These are phyloP conservation scores for Phlegmacium glaucopus DNA, from an alignment of 768 basidiomycete genomes.

Conservation along the genomic window DNA sequence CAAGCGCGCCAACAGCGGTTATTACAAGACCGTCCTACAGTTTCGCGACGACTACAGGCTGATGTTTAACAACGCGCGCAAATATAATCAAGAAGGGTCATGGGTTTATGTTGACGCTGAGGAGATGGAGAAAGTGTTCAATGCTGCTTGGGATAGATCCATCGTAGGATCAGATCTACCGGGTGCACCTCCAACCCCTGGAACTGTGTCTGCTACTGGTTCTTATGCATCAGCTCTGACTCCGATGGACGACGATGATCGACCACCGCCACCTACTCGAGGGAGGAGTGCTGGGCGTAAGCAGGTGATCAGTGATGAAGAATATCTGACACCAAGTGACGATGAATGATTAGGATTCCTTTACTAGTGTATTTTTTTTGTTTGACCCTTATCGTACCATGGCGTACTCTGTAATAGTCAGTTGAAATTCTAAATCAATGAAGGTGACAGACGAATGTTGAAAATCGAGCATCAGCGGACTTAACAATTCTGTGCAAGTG, in stretches of 20 bases:
- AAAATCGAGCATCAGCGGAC: too few species aligned
- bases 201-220: slow-evolving; percentile 41
- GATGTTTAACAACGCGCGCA: slow-evolving; percentile 93
- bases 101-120: slow-evolving; percentile 95
- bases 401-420: not conserved
- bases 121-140: slow-evolving; percentile 90
- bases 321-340: slow-evolving; percentile 72
- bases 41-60: slow-evolving; percentile 81
- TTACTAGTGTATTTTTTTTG: slow-evolving; percentile 3
- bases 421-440: too few species aligned
- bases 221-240: slow-evolving; percentile 68
- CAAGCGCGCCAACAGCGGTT: slow-evolving; percentile 61
- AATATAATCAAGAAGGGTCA: slow-evolving; percentile 92
- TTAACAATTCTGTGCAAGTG: too few species aligned
- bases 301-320: slow-evolving; percentile 72
- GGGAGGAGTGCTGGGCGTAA: slow-evolving; percentile 62
- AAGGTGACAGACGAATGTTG: too few species aligned
- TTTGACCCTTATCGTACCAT: slow-evolving; percentile 3
- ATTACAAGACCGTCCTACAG: slow-evolving; percentile 71
- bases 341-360: slow-evolving; percentile 45
- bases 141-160: slow-evolving; percentile 60
- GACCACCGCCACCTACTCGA: slow-evolving; percentile 49
- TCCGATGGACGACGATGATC: slow-evolving; percentile 80
- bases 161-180: slow-evolving; percentile 71
- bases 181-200: slow-evolving; percentile 51